Base-by-base conservation (phyloP, 768 basidiomycete species). In the Russula earlei region DNA sequence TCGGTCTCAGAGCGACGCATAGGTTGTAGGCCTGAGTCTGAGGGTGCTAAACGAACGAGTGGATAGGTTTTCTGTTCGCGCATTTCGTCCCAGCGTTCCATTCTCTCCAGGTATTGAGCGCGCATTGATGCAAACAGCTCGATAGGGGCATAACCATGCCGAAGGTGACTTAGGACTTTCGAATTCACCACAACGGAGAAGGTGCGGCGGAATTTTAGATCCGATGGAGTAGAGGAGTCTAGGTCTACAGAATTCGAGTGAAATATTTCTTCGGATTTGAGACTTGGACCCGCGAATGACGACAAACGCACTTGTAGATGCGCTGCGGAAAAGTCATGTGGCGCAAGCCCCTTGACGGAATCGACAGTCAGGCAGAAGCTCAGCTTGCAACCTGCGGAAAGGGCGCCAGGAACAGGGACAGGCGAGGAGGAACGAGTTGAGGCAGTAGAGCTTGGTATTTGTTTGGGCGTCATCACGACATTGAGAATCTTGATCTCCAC, bases 1-100 rank as follows among this genome's bases (percentile, higher is more conserved):
- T 97, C 92, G 42, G 79, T 88, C 71, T 97, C 95, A 20, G 92
- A 90, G 25, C 92, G 84, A 19, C 94, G 83, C 92, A 95, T 95
- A 17, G 76, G 75, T n/a, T 82, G 83, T 22, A 77, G 64, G 49
- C 68, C 70, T 29, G 44, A 80, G 77, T 49, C 67, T 59, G 74
- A 68, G 36, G 44, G 55, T 45, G 47, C 53, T 33, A 48, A 38
- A 44, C 51, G 50, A 29, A 25, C 20, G 36, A 59, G 68, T 59
- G 70, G 71, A 65, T 66, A 72, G 56, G 73, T 70, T 60, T 81
- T 80, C 46, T 86, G 81, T 61, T 97, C 93, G 33, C 92, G 82
- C 75, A 89, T 77, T 66, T 93, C 88, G 66, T 97, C 95, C 93
- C 92, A 96, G 54, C 87, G 80, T 65, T 93, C 91, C 70, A 97